Evolutionary conservation across 2,329 filamentous ascomycete species (phyloP).

Genomic region (Fusarium citri): DNA sequence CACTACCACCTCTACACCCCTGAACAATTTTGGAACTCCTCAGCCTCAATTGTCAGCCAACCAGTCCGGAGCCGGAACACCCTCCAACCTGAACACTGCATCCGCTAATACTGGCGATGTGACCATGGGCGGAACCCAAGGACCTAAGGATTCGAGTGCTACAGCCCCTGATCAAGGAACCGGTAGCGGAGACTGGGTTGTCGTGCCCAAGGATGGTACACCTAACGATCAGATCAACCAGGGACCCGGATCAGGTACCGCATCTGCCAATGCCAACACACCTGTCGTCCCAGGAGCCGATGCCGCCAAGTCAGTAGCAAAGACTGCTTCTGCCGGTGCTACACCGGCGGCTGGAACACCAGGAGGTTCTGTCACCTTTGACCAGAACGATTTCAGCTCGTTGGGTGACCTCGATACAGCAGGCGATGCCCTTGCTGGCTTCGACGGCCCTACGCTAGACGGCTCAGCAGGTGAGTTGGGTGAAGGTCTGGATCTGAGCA

Average conservation of each 20-base stretch:
- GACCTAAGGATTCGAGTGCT: slow-evolving; percentile 49
- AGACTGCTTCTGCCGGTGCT: slow-evolving; percentile 36
- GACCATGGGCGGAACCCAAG: slow-evolving; percentile 65
- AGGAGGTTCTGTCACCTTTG: slow-evolving; percentile 58
- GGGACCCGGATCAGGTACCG: slow-evolving; percentile 26
- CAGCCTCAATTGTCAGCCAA: slow-evolving; percentile 67
- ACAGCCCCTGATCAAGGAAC: slow-evolving; percentile 63
- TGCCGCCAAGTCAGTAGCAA: slow-evolving; percentile 36
- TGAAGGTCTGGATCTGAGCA: slow-evolving; percentile 68
- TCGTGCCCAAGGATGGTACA: slow-evolving; percentile 73
- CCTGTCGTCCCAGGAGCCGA: slow-evolving; percentile 42
- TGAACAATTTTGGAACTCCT: slow-evolving; percentile 70
- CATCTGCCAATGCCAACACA: slow-evolving; percentile 47
- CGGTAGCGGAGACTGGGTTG: slow-evolving; percentile 77
- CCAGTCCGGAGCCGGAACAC: slow-evolving; percentile 69
- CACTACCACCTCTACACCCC: slow-evolving; percentile 69
- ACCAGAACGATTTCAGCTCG: slow-evolving; percentile 72
- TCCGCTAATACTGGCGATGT: slow-evolving; percentile 57
- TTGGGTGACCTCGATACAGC: slow-evolving; percentile 76
- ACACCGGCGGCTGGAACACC: slow-evolving; percentile 50
- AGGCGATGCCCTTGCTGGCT: slow-evolving; percentile 76
- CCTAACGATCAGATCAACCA: slow-evolving; percentile 51
- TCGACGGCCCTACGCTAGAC: slow-evolving; percentile 68
- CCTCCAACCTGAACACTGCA: slow-evolving; percentile 59
- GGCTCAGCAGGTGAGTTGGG: slow-evolving; percentile 59